These are phyloP conservation scores for Ophiosphaerella herpotricha DNA, from an alignment of 2,329 filamentous ascomycete species.

Conservation along the genomic window DNA sequence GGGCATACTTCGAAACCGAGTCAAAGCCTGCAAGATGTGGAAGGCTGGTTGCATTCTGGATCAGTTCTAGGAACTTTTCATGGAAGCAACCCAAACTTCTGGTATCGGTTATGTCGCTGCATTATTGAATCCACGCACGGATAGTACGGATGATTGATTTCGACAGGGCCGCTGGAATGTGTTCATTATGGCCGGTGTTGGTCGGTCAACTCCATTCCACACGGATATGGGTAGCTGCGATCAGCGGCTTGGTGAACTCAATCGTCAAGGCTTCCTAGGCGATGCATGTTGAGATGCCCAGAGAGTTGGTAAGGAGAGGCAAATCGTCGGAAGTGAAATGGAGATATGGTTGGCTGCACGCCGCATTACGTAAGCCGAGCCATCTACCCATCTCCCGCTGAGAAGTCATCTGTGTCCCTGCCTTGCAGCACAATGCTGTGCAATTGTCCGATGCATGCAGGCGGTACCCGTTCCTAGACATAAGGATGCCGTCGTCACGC, in stretches of 20 bases:
- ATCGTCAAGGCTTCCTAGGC: constrained; percentile 14
- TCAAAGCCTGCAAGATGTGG: background rate
- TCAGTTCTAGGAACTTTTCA: no score
- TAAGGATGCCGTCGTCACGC: background rate
- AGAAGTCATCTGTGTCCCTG: background rate
- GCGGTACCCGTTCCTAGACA: background rate
- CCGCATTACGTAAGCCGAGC: background rate
- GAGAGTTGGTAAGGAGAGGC: background rate
- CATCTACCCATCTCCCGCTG: background rate
- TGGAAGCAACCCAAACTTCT: no score
- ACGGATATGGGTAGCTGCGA: background rate
- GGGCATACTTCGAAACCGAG: background rate
- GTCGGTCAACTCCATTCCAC: constrained; percentile 2
- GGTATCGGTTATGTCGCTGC: no score
- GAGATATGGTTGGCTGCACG: no score
- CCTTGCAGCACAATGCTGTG: background rate
- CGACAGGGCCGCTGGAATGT: constrained; percentile 2
- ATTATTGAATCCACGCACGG: no score
- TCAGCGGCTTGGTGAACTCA: background rate
- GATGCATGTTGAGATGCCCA: constrained; percentile 1
- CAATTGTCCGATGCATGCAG: background rate
- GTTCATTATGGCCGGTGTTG: background rate
- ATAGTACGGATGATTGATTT: background rate
- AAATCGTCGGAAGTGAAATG: no score
- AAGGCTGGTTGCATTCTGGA: no score